Conservation (phyloP, 495 filamentous ascomycete species). For the Lophium mytilinum region DNA sequence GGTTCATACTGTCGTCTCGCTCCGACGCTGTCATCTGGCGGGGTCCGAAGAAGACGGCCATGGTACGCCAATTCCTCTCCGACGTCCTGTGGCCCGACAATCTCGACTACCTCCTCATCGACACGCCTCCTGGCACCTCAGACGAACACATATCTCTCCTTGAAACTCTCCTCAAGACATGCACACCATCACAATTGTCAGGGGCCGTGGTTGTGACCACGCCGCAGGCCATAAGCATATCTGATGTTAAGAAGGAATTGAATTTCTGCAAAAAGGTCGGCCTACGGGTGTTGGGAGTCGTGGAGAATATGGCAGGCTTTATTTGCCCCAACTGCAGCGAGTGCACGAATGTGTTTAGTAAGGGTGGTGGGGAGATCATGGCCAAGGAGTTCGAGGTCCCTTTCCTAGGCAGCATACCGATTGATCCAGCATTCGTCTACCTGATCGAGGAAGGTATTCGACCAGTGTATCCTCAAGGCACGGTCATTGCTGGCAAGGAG, state of each 20-base stretch:
- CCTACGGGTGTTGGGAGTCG: constrained; percentile 73
- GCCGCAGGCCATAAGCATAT: constrained; percentile 86
- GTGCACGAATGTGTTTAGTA: constrained; percentile 85
- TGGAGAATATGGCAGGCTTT: constrained; percentile 98
- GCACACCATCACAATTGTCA: constrained; percentile 42
- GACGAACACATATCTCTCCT: constrained; percentile 96
- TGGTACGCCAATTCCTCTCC: constrained; percentile 91
- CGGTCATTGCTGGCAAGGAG: constrained; percentile 21
- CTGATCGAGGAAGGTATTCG: constrained; percentile 55
- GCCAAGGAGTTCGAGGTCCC: constrained; percentile 72
- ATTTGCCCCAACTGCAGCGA: constrained; percentile 92
- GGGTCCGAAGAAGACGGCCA: constrained; percentile 96
- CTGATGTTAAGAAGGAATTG: constrained; percentile 90
- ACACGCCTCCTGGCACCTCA: constrained; percentile 92
- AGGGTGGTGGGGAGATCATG: constrained; percentile 86
- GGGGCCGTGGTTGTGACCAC: constrained; percentile 95
- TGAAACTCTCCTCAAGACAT: constrained; percentile 62
- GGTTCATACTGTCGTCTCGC: constrained; percentile 75
- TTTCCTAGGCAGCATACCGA: constrained; percentile 81
- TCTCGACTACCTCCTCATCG: constrained; percentile 83
- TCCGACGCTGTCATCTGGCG: constrained; percentile 94
- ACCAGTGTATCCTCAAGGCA: constrained; percentile 37
- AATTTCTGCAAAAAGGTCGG: constrained; percentile 90
- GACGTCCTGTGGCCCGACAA: constrained; percentile 78
- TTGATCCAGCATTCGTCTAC: constrained; percentile 67